Base-by-base conservation (phyloP, 2,329 filamentous ascomycete genomes). In the Albophoma yamanashiensis region DNA sequence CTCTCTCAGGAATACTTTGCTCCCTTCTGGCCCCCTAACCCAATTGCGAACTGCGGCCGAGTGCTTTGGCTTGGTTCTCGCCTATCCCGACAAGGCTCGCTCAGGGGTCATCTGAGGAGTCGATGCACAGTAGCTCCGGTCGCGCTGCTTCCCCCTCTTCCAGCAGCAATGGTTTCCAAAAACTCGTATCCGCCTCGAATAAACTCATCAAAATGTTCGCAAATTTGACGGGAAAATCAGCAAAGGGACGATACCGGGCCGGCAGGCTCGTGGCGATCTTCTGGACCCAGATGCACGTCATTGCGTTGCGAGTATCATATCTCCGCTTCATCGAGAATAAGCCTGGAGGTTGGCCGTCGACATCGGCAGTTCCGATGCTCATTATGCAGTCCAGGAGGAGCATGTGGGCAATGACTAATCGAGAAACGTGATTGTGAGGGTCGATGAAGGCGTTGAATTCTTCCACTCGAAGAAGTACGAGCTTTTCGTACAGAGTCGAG, bases 211-310 rank as follows among this genome's bases (percentile, higher is more conserved):
- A 56, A 14, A 60, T 61, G 7, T 63, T 64, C 1, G 66, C 62
- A 55, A 70, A 70, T 1, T 52, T 60, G 34, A 69, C 50, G 12
- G 69, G 70, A 70, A 74, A 76, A 12, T 69, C 60, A 0, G 75
- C 66, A 59, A 76, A 73, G 17, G 62, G 55, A 0, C 63, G 65
- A 58, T 75, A 73, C 40, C 71, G 61, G 1, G 42, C 60, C 11
- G 69, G 72, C 42, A 75, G 66, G 1, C 69, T 65, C 6, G 67
- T 63, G 11, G 71, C 69, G 14, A 78, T 73, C 36, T 66, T 62
- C 47, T 74, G 68, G 0, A 70, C 67, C 77, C 78, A 80, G 15
- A 74, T 66, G 45, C 74, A 66, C 4, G 70, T 72, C 61, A 71
- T 69, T 27, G 62, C 63, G 31, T 68, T 68, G 45, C 67, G 62